Evolutionary conservation across 2,329 filamentous ascomycete genomes (phyloP).

Genomic region (Colletotrichum simmondsii): DNA sequence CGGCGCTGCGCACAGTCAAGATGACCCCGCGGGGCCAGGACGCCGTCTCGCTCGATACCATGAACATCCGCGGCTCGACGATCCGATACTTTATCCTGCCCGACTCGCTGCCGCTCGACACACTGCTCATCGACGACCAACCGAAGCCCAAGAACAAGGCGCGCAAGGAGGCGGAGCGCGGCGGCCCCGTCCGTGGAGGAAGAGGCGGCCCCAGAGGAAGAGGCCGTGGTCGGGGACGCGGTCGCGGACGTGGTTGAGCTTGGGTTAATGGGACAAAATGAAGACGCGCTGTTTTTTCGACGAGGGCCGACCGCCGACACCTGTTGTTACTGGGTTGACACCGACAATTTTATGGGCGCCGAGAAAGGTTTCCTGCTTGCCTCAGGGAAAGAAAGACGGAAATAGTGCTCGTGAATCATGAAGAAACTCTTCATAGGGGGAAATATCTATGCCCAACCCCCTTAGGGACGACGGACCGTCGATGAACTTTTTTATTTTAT

Average conservation of each 20-base stretch:
- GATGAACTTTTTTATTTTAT: constrained; percentile 9
- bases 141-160: constrained; percentile 99
- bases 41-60: constrained; percentile 88
- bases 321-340: background rate
- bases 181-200: constrained; percentile 64
- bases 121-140: constrained; percentile 93
- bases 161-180: constrained; percentile 83
- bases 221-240: constrained; percentile 61
- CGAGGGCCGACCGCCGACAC: background rate
- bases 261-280: background rate
- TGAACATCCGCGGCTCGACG: constrained; percentile 96
- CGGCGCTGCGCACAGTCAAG: constrained; percentile 92
- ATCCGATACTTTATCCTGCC: constrained; percentile 98
- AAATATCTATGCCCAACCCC: background rate
- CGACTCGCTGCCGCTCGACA: constrained; percentile 94
- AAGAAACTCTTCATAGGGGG: background rate
- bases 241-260: constrained; percentile 40
- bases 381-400: background rate
- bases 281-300: background rate
- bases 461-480: constrained; percentile 14
- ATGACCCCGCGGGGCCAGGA: constrained; percentile 93
- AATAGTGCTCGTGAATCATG: background rate
- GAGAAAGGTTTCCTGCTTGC: background rate
- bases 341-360: background rate
- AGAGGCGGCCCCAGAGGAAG: constrained; percentile 63